Base-by-base conservation (phyloP, 208 protist species). In the Chromosphaera perkinsii region DNA sequence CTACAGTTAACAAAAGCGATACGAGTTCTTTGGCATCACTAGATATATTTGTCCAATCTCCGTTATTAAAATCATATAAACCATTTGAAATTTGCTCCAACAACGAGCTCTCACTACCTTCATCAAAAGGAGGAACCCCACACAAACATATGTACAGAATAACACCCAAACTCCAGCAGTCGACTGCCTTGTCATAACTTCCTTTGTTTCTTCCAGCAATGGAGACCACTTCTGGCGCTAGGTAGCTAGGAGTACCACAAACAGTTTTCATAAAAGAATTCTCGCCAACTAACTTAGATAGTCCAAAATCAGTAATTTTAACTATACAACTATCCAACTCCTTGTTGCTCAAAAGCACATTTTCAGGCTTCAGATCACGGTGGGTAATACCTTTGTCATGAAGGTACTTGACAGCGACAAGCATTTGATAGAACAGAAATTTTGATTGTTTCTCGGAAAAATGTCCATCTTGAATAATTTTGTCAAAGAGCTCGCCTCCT, bases 401-500 rank as follows among this genome's bases (percentile, higher is more conserved):
- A 14, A 90, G 54, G 69, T 89, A 87, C 27, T 39, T 26, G 0
- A 88, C 57, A 24, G 81, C 83, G 49, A 79, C 61, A 32, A 80
- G 64, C 2, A 88, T 64, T 35, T 83, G 56, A 31, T 58, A 37
- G 31, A 82, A 57, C 17, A 87, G 31, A 29, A 62, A 55, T 33
- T 59, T 32, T 17, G 77, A 75, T 27, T 81, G 79, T 20, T 61
- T 48, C 55, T 90, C 85, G 17, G 76, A 64, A 58, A 83, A 89
- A 24, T 66, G 49, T 26, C 72, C 71, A 32, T 80, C 58, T 27
- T 64, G 26, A 2, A 89, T 68, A 51, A 90, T 90, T 29, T 61
- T 65, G 71, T 90, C 86, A 72, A 90, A 89, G 7, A 90, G 56
- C 65, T 90, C 85, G 0, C 85, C 83, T 47, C 82, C 82, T 22